Percentiles rank a stretch among this genome's conserved stretches.
Conservation (phyloP, 495 filamentous ascomycete genomes). For the Mytilinidion resinicola region DNA sequence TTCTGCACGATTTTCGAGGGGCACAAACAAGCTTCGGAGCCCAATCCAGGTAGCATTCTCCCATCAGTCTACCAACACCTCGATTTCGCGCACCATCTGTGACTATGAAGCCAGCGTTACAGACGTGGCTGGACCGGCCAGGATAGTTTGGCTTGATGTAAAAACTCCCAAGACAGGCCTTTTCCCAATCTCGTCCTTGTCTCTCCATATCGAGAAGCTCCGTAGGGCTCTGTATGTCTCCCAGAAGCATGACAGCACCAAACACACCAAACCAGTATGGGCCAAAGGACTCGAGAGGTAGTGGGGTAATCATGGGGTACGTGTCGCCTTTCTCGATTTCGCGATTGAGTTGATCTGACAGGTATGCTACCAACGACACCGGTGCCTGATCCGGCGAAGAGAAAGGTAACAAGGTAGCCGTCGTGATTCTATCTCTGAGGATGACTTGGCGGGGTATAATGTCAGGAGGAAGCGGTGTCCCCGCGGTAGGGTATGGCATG, state of each 20-base stretch:
- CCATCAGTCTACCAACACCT: conserved; percentile 88
- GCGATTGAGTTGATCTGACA: conserved; percentile 80
- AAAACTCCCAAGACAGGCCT: conserved; percentile 84
- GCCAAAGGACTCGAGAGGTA: conserved; percentile 69
- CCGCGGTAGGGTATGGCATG: conserved; percentile 57
- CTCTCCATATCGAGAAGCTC: conserved; percentile 51
- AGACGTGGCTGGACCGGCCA: conserved; percentile 89
- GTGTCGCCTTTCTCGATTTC: conserved; percentile 96
- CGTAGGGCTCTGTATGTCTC: conserved; percentile 62
- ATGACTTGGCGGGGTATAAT: conserved; percentile 80
- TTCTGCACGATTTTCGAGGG: background rate
- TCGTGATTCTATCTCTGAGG: conserved; percentile 80
- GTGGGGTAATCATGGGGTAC: conserved; percentile 82
- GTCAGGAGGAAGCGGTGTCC: conserved; percentile 56
- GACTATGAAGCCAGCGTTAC: conserved; percentile 92
- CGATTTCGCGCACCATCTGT: conserved; percentile 83
- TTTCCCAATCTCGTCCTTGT: conserved; percentile 67
- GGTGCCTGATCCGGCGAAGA: conserved; percentile 69
- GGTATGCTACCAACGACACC: conserved; percentile 65
- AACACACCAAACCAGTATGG: conserved; percentile 96
- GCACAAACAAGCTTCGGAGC: conserved; percentile 70
- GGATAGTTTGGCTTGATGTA: conserved; percentile 98
- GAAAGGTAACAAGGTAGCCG: conserved; percentile 87
- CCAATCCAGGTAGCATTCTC: conserved; percentile 91
- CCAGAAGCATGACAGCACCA: conserved; percentile 86